Percentiles rank a stretch among this genome's conserved stretches.
phyloP scores from a whole-genome alignment of 768 basidiomycete genomes.

The Inosperma sp. region DNA sequence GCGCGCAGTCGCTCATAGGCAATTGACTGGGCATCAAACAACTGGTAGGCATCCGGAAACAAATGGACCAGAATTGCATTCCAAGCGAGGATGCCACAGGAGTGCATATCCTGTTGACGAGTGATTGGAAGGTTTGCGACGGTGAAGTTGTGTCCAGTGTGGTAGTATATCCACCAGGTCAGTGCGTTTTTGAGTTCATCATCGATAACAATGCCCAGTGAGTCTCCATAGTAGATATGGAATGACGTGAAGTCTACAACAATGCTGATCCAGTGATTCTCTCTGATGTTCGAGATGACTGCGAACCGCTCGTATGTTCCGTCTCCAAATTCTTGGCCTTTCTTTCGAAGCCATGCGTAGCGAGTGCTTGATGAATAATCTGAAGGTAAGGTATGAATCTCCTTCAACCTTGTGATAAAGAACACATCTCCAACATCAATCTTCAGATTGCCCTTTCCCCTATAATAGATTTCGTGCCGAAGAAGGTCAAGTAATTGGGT shows the following conservation, averaged over 20 bases:
- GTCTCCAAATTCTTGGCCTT: background rate
- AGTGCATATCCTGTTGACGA: slow-evolving; percentile 1
- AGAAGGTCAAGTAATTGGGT: slow-evolving; percentile 6
- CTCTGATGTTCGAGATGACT: background rate
- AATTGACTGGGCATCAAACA: background rate
- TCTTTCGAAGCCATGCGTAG: background rate
- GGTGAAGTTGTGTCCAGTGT: background rate
- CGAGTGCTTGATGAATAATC: background rate
- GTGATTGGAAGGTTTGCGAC: background rate
- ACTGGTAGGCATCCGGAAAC: background rate
- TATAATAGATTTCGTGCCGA: background rate
- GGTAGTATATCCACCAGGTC: slow-evolving; percentile 6
- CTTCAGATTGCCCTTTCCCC: background rate
- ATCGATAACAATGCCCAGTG: background rate
- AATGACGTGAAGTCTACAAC: background rate
- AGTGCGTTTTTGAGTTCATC: background rate
- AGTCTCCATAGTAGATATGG: background rate
- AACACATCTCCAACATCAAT: background rate
- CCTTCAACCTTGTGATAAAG: background rate
- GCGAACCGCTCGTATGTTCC: background rate
- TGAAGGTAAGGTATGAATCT: background rate
- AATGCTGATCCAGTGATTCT: slow-evolving; percentile 5
- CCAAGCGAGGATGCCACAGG: slow-evolving; percentile 9
- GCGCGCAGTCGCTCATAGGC: background rate
- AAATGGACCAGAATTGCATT: slow-evolving; percentile 3